Percentiles rank a stretch among this genome's conserved stretches.
These are phyloP conservation scores for Tremella mesenterica DNA, from an alignment of 768 basidiomycete species.

Conservation along the genomic window DNA sequence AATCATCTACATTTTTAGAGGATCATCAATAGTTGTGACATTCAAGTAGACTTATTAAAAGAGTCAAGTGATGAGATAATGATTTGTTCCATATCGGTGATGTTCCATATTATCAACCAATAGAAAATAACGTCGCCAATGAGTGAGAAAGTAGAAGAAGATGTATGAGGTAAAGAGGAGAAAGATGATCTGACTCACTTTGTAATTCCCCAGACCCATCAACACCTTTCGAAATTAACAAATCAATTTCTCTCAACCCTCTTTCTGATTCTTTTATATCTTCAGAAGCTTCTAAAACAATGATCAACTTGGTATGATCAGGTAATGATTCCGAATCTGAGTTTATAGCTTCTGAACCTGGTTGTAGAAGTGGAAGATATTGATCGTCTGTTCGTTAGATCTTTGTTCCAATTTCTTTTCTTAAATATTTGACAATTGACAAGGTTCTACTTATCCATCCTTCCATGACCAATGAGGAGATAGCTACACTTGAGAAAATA, in stretches of 20 bases:
- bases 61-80: no score
- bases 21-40: no score
- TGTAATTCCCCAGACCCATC: slow-evolving; percentile 30
- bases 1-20: no score
- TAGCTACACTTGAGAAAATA: no score
- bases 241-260: slow-evolving; percentile 29
- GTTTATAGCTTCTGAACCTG: slow-evolving; percentile 1
- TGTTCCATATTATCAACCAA: no score
- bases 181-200: slow-evolving; percentile 11
- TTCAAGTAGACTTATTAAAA: no score
- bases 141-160: neutral
- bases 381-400: slow-evolving; percentile 13
- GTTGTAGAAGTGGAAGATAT: slow-evolving; percentile 23
- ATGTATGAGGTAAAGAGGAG: neutral
- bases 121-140: neutral
- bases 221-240: slow-evolving; percentile 16
- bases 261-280: slow-evolving; percentile 28
- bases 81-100: no score
- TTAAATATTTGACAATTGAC: no score
- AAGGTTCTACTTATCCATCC: no score
- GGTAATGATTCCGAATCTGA: slow-evolving; percentile 21
- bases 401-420: neutral
- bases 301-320: slow-evolving; percentile 20
- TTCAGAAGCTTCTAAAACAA: slow-evolving; percentile 27
- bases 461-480: no score